Conservation (phyloP, 148 eudicot species). For the Heliamphora exappendiculata region DNA sequence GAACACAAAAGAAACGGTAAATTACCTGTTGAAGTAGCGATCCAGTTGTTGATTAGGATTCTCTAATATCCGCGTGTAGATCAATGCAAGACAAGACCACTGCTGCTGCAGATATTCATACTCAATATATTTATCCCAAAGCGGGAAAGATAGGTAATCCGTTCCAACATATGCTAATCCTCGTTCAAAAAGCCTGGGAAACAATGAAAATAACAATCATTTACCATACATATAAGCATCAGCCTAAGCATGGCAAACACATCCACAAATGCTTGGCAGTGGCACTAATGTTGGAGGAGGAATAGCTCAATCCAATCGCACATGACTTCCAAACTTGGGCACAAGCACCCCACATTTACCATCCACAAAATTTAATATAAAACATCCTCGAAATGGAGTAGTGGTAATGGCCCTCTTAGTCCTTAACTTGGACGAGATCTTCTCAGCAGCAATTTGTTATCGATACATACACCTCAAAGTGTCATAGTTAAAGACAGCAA, state of each 20-base stretch:
- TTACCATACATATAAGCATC: conserved; percentile 13
- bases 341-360: conserved; percentile 62
- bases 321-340: conserved; percentile 47
- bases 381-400: conserved; percentile 54
- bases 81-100: conserved; percentile 78
- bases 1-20: background rate
- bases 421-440: conserved; percentile 59
- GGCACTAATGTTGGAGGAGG: conserved; percentile 22
- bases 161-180: conserved; percentile 94
- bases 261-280: conserved; percentile 16
- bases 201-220: conserved; percentile 16
- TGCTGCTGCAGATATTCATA: conserved; percentile 87
- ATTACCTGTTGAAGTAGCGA: conserved; percentile 75
- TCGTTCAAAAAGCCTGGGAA: conserved; percentile 89
- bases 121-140: conserved; percentile 98
- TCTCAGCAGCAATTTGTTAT: conserved; percentile 63
- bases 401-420: conserved; percentile 71
- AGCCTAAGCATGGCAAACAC: conserved; percentile 13
- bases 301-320: conserved; percentile 52
- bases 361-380: conserved; percentile 54
- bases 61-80: conserved; percentile 84
- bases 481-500: conserved; percentile 41
- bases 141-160: conserved; percentile 73
- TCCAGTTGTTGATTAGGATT: conserved; percentile 88
- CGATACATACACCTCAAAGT: conserved; percentile 57